Evolutionary conservation across 805 yeast species (phyloP).

Genomic region (Yarrowia sp.): DNA sequence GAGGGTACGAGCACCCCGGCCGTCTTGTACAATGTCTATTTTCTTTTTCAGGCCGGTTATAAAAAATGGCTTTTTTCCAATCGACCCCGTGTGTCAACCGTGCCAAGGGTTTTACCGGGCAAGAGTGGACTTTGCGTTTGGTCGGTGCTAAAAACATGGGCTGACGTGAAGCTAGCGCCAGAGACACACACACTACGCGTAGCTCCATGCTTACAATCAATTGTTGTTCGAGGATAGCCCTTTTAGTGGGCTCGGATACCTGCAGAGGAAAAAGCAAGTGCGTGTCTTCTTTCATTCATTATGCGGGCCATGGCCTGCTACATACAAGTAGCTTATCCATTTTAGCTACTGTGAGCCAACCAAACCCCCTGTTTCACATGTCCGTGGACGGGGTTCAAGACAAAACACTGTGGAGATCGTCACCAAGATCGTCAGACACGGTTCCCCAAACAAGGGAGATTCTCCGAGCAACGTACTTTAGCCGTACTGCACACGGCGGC

Average conservation of each 20-base stretch:
- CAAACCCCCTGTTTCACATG: conserved; percentile 22
- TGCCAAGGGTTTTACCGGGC: no score
- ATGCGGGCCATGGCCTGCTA: not conserved
- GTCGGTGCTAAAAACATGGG: no score
- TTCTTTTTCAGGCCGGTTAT: no score
- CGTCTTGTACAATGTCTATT: not conserved
- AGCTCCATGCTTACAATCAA: no score
- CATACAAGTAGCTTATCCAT: not conserved
- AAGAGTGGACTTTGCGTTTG: no score
- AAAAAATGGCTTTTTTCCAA: no score
- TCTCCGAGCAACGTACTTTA: conserved; percentile 1
- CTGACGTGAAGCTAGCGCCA: no score
- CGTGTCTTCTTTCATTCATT: not conserved
- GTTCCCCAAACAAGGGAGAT: not conserved
- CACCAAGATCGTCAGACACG: not conserved
- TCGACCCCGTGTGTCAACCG: no score
- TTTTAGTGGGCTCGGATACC: conserved; percentile 9
- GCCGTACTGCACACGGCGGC: conserved; percentile 12
- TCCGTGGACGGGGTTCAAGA: not conserved
- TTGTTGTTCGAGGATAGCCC: not conserved
- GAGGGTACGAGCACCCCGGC: no score
- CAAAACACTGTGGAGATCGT: not conserved
- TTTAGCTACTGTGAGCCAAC: conserved; percentile 1
- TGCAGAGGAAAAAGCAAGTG: conserved; percentile 14
- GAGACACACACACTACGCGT: no score